Conservation (phyloP, 129 eudicot species). For the Flaveria brownii region DNA sequence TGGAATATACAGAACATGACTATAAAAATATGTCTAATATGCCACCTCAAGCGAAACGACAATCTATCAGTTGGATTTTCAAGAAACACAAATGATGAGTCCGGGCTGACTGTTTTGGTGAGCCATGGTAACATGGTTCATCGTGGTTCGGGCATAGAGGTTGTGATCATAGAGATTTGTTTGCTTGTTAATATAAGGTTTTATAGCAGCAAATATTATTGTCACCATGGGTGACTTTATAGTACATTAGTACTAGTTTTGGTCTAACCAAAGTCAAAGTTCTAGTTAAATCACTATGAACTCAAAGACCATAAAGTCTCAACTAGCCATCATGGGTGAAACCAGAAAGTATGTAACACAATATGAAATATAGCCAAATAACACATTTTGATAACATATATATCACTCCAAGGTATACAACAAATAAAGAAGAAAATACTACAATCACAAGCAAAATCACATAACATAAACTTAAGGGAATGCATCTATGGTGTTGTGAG, state of each 20-base stretch:
- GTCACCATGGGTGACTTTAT: not conserved
- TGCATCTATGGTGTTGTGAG: slow-evolving; percentile 47
- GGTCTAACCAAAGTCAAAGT: not conserved
- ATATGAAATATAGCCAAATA: not conserved
- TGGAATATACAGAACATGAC: no score
- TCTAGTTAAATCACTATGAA: slow-evolving; percentile 21
- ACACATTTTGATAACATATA: slow-evolving; percentile 22
- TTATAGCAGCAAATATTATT: slow-evolving; percentile 14
- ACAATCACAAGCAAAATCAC: slow-evolving; percentile 28
- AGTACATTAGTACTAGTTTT: not conserved
- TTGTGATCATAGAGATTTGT: slow-evolving; percentile 30
- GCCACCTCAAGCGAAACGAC: no score
- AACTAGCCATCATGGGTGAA: slow-evolving; percentile 15
- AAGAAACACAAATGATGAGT: no score
- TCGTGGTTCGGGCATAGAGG: slow-evolving; percentile 4
- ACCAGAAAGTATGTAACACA: slow-evolving; percentile 8
- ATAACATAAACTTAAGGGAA: slow-evolving; percentile 7
- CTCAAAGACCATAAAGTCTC: slow-evolving; percentile 4
- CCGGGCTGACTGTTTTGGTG: slow-evolving; percentile 11
- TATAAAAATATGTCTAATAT: no score
- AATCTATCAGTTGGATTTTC: no score
- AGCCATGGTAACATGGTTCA: slow-evolving; percentile 23
- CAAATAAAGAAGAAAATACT: slow-evolving; percentile 22
- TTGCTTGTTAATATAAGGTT: slow-evolving; percentile 27
- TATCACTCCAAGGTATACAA: slow-evolving; percentile 35